phyloP scores from a whole-genome alignment of 2,329 filamentous ascomycete species.

The Fusarium drepaniforme region DNA sequence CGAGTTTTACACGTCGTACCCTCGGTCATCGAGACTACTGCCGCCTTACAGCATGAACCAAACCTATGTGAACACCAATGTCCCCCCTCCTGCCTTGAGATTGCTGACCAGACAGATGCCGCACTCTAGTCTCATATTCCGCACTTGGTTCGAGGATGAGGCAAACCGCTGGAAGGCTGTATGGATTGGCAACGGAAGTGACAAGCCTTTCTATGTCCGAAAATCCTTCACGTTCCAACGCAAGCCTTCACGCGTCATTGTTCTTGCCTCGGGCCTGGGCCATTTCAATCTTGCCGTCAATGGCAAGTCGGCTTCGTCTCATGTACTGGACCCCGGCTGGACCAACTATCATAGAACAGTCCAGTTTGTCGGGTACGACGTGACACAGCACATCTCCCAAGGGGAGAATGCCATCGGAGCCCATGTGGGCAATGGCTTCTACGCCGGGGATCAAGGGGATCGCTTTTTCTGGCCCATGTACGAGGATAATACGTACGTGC shows the following conservation, averaged over 20 bases:
- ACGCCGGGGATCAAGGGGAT: slow-evolving; percentile 57
- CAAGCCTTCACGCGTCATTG: slow-evolving; percentile 49
- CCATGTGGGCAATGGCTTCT: slow-evolving; percentile 58
- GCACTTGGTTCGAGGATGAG: slow-evolving; percentile 56
- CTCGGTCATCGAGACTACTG: slow-evolving; percentile 47
- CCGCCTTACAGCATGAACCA: slow-evolving; percentile 58
- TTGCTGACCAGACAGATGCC: slow-evolving; percentile 48
- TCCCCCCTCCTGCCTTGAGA: neutral
- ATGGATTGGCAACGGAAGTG: slow-evolving; percentile 54
- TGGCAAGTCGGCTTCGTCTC: slow-evolving; percentile 48
- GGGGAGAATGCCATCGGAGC: slow-evolving; percentile 55
- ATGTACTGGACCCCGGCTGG: slow-evolving; percentile 55
- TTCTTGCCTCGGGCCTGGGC: slow-evolving; percentile 53
- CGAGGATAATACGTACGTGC: slow-evolving; percentile 55
- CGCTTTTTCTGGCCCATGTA: slow-evolving; percentile 58
- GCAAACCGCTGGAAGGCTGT: slow-evolving; percentile 54
- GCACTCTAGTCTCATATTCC: slow-evolving; percentile 55
- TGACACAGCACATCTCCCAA: slow-evolving; percentile 48
- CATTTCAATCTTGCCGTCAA: slow-evolving; percentile 55
- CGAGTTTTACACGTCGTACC: slow-evolving; percentile 55
- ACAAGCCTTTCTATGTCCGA: slow-evolving; percentile 55
- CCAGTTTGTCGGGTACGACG: slow-evolving; percentile 58
- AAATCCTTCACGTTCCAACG: slow-evolving; percentile 46
- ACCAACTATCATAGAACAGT: slow-evolving; percentile 55
- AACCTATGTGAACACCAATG: slow-evolving; percentile 42